Conservation (phyloP, 768 basidiomycete species). For the Amanita polypyramis region DNA sequence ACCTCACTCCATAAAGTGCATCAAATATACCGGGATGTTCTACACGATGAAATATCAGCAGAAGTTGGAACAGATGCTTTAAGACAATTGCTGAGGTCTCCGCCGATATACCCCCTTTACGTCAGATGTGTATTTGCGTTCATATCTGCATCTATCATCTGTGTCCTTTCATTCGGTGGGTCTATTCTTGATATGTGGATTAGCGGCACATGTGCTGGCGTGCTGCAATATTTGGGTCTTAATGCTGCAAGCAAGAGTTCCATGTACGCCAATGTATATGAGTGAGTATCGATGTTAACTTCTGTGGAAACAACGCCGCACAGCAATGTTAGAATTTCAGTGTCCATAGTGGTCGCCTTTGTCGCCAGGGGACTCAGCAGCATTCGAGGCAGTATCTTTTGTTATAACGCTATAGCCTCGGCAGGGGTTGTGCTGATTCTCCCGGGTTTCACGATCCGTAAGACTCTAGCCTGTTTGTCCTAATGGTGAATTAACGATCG, state of each 20-base stretch:
- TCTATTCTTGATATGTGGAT: slow-evolving; percentile 79
- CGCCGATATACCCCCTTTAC: slow-evolving; percentile 59
- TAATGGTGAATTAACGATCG: not conserved
- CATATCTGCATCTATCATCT: slow-evolving; percentile 69
- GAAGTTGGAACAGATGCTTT: slow-evolving; percentile 62
- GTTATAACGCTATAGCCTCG: slow-evolving; percentile 84
- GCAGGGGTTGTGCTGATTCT: slow-evolving; percentile 87
- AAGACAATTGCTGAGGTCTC: slow-evolving; percentile 48
- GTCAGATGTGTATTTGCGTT: slow-evolving; percentile 68
- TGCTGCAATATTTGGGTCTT: slow-evolving; percentile 72
- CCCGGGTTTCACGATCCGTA: slow-evolving; percentile 77
- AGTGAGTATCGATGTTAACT: slow-evolving; percentile 42
- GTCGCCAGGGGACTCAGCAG: slow-evolving; percentile 70
- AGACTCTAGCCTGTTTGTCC: slow-evolving; percentile 19
- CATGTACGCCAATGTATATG: slow-evolving; percentile 92
- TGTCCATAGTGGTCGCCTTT: slow-evolving; percentile 78
- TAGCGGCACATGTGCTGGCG: slow-evolving; percentile 55
- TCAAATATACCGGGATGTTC: slow-evolving; percentile 73
- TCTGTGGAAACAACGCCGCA: not conserved
- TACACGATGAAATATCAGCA: slow-evolving; percentile 73
- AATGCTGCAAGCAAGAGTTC: slow-evolving; percentile 78
- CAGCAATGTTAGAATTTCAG: slow-evolving; percentile 51
- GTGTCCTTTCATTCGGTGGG: slow-evolving; percentile 74
- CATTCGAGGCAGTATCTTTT: slow-evolving; percentile 67
- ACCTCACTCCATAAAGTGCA: slow-evolving; percentile 79